These are phyloP conservation scores for Stephanodiscus minutulus DNA, from an alignment of 108 stramenopile genomes.

Conservation along the genomic window DNA sequence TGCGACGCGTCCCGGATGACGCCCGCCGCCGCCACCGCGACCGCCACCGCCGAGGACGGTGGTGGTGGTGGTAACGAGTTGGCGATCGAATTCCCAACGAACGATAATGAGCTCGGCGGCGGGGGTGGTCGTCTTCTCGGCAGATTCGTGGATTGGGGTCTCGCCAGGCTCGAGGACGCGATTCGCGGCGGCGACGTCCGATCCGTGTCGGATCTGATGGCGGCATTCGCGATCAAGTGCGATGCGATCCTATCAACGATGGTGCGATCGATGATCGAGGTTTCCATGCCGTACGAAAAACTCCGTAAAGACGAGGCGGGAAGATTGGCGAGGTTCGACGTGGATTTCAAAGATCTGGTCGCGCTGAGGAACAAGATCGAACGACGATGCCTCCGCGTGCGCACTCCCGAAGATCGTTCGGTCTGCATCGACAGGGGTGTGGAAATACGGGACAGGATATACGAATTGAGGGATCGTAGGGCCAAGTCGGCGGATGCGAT, in stretches of 20 bases:
- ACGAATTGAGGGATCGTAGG: conserved; percentile 23
- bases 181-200: conserved; percentile 8
- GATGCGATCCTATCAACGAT: conserved; percentile 29
- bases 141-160: too few relatives aligned
- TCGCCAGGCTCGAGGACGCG: too few relatives aligned
- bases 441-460: conserved; percentile 31
- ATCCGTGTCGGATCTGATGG: conserved; percentile 30
- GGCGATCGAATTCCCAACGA: too few relatives aligned
- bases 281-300: conserved; percentile 20
- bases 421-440: conserved; percentile 41
- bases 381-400: conserved; percentile 25
- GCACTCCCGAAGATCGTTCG: conserved; percentile 30
- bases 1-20: too few relatives aligned
- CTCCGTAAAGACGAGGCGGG: conserved; percentile 26
- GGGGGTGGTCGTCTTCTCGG: too few relatives aligned
- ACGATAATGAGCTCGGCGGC: too few relatives aligned
- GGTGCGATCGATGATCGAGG: conserved; percentile 33
- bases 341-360: conserved; percentile 38
- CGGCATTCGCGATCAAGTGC: conserved; percentile 36
- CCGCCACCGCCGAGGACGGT: too few relatives aligned
- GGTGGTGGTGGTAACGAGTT: too few relatives aligned
- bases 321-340: conserved; percentile 31
- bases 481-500: conserved; percentile 23
- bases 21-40: too few relatives aligned
- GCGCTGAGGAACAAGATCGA: conserved; percentile 41